Base-by-base conservation (phyloP, 1,284 basidiomycete species). In the Cystobasidium pallidum region DNA sequence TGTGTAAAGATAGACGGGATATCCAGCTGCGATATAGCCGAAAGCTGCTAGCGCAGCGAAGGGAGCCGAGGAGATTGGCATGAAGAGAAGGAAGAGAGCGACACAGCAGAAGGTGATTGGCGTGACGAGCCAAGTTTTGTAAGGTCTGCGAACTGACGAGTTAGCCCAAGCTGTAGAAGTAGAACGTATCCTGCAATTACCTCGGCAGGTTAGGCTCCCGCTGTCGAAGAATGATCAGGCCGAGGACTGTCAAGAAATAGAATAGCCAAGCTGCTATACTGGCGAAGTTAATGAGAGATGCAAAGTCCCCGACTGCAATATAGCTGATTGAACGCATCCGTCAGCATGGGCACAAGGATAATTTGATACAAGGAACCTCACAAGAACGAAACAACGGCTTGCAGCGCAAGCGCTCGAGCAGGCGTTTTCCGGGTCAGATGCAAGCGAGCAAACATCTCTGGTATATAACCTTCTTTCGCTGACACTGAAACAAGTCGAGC, bases 41-140 rank as follows among this genome's bases (percentile, higher is more conserved):
- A 94, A 85, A 1, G 93, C 93, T 1, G 92, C 88, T 2, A 91
- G 81, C 0, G 93, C 92, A 80, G 97, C 91, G 28, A 90, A 81
- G 0, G 95, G 96, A 17, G 94, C 94, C 1, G 93, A 93, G 73
- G 96, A 90, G 65, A 96, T 86, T 2, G 94, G 94, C 92, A 99
- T 97, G 77, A 91, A 89, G 4, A 99, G 83, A 63, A 99, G 84
- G 82, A 98, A 98, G 73, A 96, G 82, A 1, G 94, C 92, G 24
- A 94, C 92, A 7, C 86, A 88, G 76, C 94, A 95, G 81, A 99
- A 99, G 3, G 86, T 87, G 34, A 99, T 84, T 0, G 95, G 95
- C 0, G 94, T 98, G 21, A 87, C 85, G 39, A 98, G 88, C 88
- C 89, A 97, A 0, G 93, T 91, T 78, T 88, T 90, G 80, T 97